A percentile compares a stretch with the other conserved stretches of the same genome.
Evolutionary conservation across 2,329 filamentous ascomycete species (phyloP).

Genomic region (Periconia sp.): DNA sequence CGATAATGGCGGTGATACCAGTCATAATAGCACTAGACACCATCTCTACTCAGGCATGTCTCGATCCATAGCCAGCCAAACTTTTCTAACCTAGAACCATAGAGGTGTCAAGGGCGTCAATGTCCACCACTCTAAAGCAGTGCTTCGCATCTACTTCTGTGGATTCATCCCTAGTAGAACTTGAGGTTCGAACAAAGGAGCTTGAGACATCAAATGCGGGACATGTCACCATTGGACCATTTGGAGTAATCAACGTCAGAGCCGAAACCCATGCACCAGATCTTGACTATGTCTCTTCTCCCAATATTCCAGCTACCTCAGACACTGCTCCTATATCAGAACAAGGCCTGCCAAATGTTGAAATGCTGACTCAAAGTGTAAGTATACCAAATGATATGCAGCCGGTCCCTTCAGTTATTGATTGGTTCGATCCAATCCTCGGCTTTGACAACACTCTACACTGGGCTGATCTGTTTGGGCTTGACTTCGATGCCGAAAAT

Average conservation of each 20-base stretch:
- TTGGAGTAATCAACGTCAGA: constrained; percentile 4
- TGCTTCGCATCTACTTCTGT: constrained; percentile 4
- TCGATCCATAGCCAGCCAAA: neutral
- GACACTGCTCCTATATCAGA: neutral
- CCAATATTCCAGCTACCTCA: neutral
- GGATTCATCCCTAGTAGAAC: constrained; percentile 12
- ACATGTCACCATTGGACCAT: neutral
- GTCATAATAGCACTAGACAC: constrained; percentile 10
- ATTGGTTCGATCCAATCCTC: constrained; percentile 7
- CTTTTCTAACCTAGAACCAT: neutral
- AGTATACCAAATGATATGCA: neutral
- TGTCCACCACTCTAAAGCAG: constrained; percentile 2
- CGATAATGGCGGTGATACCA: constrained; percentile 1
- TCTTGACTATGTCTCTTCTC: neutral
- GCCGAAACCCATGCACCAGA: neutral
- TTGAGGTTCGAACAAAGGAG: constrained; percentile 5
- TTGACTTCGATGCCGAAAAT: constrained; percentile 6
- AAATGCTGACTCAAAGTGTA: neutral
- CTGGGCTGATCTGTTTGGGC: constrained; percentile 11
- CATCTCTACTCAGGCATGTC: constrained; percentile 15
- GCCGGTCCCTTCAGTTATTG: neutral
- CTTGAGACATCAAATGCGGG: neutral
- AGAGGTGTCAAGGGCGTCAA: constrained; percentile 6
- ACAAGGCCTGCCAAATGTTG: neutral
- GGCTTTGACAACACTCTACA: constrained; percentile 6